phyloP scores from a whole-genome alignment of 495 filamentous ascomycete species.

The Xylaria flabelliformis region DNA sequence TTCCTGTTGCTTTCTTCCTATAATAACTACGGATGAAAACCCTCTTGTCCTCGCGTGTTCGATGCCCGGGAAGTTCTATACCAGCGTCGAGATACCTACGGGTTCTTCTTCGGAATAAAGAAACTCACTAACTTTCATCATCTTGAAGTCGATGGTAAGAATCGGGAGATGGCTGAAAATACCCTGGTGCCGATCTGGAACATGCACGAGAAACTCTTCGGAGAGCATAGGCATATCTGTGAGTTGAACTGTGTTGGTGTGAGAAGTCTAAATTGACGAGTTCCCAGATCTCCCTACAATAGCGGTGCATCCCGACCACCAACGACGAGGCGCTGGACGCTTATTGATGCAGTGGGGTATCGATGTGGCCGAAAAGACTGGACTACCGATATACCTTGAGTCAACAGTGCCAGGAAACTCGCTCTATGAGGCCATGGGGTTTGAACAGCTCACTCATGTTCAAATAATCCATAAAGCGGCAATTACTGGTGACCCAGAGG shows the following conservation, averaged over 20 bases:
- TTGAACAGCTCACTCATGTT: conserved; percentile 32
- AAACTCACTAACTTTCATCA: not conserved
- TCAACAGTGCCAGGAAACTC: conserved; percentile 48
- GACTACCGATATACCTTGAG: conserved; percentile 50
- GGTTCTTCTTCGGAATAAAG: not conserved
- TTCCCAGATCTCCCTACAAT: conserved; percentile 42
- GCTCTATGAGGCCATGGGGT: conserved; percentile 43
- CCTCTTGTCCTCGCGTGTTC: not conserved
- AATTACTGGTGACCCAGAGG: conserved; percentile 26
- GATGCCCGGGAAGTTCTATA: not conserved
- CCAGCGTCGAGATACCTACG: not conserved
- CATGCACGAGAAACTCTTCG: conserved; percentile 41
- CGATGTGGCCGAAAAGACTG: conserved; percentile 48
- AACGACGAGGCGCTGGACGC: conserved; percentile 46
- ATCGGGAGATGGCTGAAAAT: conserved; percentile 39
- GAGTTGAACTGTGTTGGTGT: conserved; percentile 29
- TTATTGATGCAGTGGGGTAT: conserved; percentile 53
- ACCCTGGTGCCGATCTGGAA: conserved; percentile 41
- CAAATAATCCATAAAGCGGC: conserved; percentile 34
- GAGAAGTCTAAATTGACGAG: not conserved
- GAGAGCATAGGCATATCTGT: conserved; percentile 40
- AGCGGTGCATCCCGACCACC: conserved; percentile 46
- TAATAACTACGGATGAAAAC: not conserved
- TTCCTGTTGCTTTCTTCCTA: not conserved
- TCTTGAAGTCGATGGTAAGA: conserved; percentile 34